Conservation (phyloP, 163 green algal species). For the Scenedesmus sp. region DNA sequence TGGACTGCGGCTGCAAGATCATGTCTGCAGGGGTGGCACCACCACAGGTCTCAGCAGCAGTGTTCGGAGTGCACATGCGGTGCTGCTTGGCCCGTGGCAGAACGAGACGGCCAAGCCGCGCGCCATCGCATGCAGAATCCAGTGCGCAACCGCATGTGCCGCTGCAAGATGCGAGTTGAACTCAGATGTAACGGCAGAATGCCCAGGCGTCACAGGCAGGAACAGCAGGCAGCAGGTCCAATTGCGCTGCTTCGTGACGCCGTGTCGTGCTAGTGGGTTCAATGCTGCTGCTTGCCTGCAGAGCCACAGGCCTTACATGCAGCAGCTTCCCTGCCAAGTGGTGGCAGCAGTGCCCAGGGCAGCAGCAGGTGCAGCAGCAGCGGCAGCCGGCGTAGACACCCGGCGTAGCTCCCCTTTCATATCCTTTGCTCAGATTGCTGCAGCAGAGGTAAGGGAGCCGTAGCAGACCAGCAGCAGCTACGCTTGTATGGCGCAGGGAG, state of each 20-base stretch:
- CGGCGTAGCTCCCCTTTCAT: slow-evolving; percentile 75
- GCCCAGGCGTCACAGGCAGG: neutral
- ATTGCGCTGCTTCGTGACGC: neutral
- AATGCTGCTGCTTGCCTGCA: slow-evolving; percentile 43
- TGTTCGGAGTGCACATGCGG: too few species aligned
- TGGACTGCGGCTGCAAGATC: neutral
- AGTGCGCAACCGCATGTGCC: too few species aligned
- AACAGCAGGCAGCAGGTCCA: neutral
- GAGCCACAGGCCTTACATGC: slow-evolving; percentile 64
- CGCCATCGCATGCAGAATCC: too few species aligned
- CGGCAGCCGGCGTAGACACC: slow-evolving; percentile 51
- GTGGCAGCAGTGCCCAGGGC: slow-evolving; percentile 67
- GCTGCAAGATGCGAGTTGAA: too few species aligned
- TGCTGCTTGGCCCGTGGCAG: too few species aligned
- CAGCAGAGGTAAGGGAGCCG: slow-evolving; percentile 67
- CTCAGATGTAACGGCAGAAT: neutral
- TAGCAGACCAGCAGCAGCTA: slow-evolving; percentile 55
- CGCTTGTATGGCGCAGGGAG: too few species aligned
- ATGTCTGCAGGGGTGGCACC: neutral
- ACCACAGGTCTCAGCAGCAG: too few species aligned
- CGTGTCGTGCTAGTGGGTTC: neutral
- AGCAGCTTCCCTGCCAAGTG: slow-evolving; percentile 73
- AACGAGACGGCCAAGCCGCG: too few species aligned
- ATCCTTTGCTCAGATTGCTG: slow-evolving; percentile 76
- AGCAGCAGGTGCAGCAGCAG: slow-evolving; percentile 49